Conservation (phyloP, 1,284 basidiomycete species). For the Cryptococcus maquisensis region DNA sequence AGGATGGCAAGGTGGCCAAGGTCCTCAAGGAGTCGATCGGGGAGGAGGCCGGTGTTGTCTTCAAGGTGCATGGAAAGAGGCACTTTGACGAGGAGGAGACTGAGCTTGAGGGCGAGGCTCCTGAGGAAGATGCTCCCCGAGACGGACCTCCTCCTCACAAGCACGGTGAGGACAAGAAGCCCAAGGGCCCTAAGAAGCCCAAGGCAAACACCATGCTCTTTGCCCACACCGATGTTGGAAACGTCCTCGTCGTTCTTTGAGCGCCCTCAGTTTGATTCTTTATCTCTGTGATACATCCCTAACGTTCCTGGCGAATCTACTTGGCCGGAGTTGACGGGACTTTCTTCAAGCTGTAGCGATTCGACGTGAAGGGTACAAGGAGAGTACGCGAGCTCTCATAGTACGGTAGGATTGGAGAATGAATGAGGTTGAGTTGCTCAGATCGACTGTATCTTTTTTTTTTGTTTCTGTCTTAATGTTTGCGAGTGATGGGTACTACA, state of each 20-base stretch:
- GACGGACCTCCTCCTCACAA: slow-evolving; percentile 4
- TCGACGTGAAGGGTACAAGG: too few relatives aligned
- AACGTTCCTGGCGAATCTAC: too few relatives aligned
- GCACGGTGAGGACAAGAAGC: slow-evolving; percentile 9
- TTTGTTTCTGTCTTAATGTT: too few relatives aligned
- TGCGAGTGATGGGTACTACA: too few relatives aligned
- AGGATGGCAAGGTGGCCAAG: slow-evolving; percentile 14
- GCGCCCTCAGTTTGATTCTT: background rate
- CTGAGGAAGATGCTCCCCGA: background rate
- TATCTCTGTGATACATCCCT: too few relatives aligned
- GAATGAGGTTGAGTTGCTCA: too few relatives aligned
- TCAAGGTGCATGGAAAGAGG: slow-evolving; percentile 2
- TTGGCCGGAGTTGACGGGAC: too few relatives aligned
- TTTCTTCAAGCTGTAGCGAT: too few relatives aligned
- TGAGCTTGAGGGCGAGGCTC: background rate
- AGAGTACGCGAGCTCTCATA: too few relatives aligned
- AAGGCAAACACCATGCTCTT: slow-evolving; percentile 20
- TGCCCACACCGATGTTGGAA: slow-evolving; percentile 28
- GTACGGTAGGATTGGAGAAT: too few relatives aligned
- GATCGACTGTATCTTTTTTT: too few relatives aligned
- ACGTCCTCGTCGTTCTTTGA: slow-evolving; percentile 22
- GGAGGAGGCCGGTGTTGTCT: slow-evolving; percentile 24
- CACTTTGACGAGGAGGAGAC: background rate
- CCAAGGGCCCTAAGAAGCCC: slow-evolving; percentile 10
- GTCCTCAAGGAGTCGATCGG: slow-evolving; percentile 17